phyloP scores from a whole-genome alignment of 192 early-diverging fungal species.

The Bifiguratus adelaidae region DNA sequence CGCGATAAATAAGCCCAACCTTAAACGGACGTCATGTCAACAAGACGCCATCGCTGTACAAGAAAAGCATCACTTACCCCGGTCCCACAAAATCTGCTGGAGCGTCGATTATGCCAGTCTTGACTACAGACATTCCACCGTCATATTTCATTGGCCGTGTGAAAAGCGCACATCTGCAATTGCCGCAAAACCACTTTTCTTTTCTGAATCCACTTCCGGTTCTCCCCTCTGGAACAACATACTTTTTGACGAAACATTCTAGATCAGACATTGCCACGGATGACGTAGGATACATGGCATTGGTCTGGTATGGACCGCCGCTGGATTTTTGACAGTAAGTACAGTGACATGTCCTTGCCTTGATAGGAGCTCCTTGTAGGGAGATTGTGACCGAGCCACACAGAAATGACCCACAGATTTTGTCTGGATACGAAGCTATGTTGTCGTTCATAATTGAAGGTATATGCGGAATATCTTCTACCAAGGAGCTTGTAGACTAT shows the following conservation, averaged over 20 bases:
- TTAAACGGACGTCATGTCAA: background rate
- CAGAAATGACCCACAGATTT: constrained; percentile 3
- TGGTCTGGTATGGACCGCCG: constrained; percentile 5
- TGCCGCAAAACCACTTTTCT: constrained; percentile 7
- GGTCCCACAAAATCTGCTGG: background rate
- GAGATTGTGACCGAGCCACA: constrained; percentile 1
- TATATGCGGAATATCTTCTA: no score
- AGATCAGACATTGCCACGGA: background rate
- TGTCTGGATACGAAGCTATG: background rate
- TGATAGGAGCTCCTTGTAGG: constrained; percentile 2
- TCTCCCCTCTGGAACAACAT: constrained; percentile 1
- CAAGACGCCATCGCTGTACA: no score
- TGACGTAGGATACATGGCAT: constrained; percentile 2
- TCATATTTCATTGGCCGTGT: constrained; percentile 8
- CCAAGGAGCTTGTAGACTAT: no score
- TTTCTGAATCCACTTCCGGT: constrained; percentile 5
- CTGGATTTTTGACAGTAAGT: constrained; percentile 6
- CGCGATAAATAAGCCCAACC: constrained; percentile 1
- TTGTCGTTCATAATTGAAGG: background rate
- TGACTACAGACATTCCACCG: constrained; percentile 6
- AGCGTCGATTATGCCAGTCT: constrained; percentile 7
- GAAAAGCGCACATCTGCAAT: constrained; percentile 8
- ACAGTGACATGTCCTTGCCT: constrained; percentile 5
- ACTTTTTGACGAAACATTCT: background rate
- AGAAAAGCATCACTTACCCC: background rate